Conservation (phyloP, 208 protist species). For the Leishmania braziliensis region DNA sequence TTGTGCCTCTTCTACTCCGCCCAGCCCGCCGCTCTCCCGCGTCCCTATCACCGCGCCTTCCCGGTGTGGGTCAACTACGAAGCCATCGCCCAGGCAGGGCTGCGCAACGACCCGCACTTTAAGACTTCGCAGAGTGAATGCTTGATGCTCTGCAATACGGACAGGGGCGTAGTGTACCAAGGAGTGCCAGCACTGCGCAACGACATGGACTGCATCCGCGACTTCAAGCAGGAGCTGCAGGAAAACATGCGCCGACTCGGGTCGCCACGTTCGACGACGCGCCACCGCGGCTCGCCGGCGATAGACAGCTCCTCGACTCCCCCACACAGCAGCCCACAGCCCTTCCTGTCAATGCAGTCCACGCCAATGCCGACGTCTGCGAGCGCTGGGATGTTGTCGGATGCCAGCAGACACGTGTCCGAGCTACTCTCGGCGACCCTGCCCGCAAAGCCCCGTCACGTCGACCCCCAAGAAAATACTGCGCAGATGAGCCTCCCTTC, state of each 20-base stretch:
- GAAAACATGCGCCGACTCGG: slow-evolving; percentile 54
- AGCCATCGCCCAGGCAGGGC: slow-evolving; percentile 36
- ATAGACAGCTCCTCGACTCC: slow-evolving; percentile 8
- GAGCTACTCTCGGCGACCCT: neutral
- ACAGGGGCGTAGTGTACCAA: slow-evolving; percentile 25
- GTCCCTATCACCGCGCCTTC: slow-evolving; percentile 65
- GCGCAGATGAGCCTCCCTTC: neutral
- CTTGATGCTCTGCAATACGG: slow-evolving; percentile 10
- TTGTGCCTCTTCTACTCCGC: slow-evolving; percentile 65
- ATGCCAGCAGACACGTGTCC: slow-evolving; percentile 10
- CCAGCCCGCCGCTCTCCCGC: slow-evolving; percentile 35
- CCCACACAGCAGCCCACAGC: slow-evolving; percentile 17
- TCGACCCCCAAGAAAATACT: neutral
- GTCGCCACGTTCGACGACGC: slow-evolving; percentile 6
- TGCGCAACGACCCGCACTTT: slow-evolving; percentile 16
- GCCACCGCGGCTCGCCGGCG: neutral
- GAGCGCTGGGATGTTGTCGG: slow-evolving; percentile 11
- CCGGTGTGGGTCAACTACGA: slow-evolving; percentile 83
- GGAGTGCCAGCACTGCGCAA: slow-evolving; percentile 23
- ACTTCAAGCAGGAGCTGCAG: slow-evolving; percentile 79
- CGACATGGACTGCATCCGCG: slow-evolving; percentile 43
- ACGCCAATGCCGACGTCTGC: slow-evolving; percentile 3
- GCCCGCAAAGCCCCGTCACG: neutral
- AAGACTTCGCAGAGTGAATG: slow-evolving; percentile 8
- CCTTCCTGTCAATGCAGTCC: slow-evolving; percentile 15